A percentile compares a stretch with the other conserved stretches of the same genome.
Conservation (phyloP, 2,329 filamentous ascomycete species). For the Trichoderma guizhouense region DNA sequence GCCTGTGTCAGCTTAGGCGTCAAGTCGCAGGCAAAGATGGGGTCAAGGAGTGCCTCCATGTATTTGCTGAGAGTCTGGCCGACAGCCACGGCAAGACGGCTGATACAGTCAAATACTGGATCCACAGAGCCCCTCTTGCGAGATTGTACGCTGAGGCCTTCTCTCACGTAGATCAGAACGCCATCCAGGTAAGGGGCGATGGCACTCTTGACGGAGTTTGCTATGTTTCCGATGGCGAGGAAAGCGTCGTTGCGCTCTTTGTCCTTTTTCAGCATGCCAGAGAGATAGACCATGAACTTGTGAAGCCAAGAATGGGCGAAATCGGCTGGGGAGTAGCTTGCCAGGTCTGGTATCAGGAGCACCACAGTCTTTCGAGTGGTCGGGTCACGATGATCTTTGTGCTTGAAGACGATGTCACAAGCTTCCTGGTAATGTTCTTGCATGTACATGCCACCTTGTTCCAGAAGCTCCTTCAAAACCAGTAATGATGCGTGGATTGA, state of each 20-base stretch:
- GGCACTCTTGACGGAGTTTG: slow-evolving; percentile 90
- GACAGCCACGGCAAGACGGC: slow-evolving; percentile 89
- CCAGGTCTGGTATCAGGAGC: slow-evolving; percentile 84
- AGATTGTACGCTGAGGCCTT: slow-evolving; percentile 81
- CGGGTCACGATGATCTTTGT: slow-evolving; percentile 87
- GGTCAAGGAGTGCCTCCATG: slow-evolving; percentile 91
- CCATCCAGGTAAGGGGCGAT: slow-evolving; percentile 95
- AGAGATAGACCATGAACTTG: slow-evolving; percentile 95
- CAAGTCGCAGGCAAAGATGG: slow-evolving; percentile 94
- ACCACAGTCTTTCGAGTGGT: slow-evolving; percentile 89
- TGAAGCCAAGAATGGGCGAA: slow-evolving; percentile 87
- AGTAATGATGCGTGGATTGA: slow-evolving; percentile 91
- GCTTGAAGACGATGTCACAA: slow-evolving; percentile 86
- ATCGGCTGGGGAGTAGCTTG: slow-evolving; percentile 86
- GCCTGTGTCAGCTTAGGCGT: slow-evolving; percentile 93
- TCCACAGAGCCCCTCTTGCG: slow-evolving; percentile 61
- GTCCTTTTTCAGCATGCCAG: slow-evolving; percentile 89
- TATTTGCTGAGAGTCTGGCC: slow-evolving; percentile 97
- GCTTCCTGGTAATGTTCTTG: slow-evolving; percentile 88
- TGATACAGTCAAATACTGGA: slow-evolving; percentile 96
- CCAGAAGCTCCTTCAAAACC: slow-evolving; percentile 85
- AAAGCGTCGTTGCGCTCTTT: slow-evolving; percentile 94
- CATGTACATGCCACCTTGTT: slow-evolving; percentile 99
- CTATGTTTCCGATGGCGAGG: slow-evolving; percentile 91
- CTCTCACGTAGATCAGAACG: slow-evolving; percentile 88